phyloP scores from a whole-genome alignment of 1,284 basidiomycete genomes.

The Trichosporon sp. region DNA sequence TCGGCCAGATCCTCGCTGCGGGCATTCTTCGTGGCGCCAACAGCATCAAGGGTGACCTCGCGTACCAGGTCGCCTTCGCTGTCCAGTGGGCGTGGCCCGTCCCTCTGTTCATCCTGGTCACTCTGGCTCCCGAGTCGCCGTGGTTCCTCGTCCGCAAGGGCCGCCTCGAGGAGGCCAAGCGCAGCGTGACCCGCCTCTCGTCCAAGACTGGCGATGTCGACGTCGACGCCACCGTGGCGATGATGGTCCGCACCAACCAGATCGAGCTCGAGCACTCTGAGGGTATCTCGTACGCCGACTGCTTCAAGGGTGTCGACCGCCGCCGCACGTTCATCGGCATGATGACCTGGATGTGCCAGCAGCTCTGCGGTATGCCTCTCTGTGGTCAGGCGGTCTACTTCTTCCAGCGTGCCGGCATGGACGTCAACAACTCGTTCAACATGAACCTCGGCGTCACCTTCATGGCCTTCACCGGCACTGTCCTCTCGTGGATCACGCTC shows the following conservation, averaged over 20 bases:
- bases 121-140: slow-evolving; percentile 29
- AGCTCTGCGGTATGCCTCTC: slow-evolving; percentile 24
- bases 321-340: slow-evolving; percentile 20
- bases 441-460: slow-evolving; percentile 43
- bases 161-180: slow-evolving; percentile 21
- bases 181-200: slow-evolving; percentile 17
- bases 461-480: slow-evolving; percentile 44
- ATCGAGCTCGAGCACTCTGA: slow-evolving; percentile 23
- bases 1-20: slow-evolving; percentile 32
- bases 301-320: slow-evolving; percentile 27
- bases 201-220: slow-evolving; percentile 19
- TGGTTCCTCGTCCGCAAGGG: slow-evolving; percentile 31
- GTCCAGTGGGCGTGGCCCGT: slow-evolving; percentile 48
- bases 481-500: slow-evolving; percentile 42
- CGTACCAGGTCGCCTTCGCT: slow-evolving; percentile 44
- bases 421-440: slow-evolving; percentile 14
- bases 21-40: slow-evolving; percentile 23
- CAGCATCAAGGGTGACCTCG: slow-evolving; percentile 26
- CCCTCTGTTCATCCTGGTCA: slow-evolving; percentile 21
- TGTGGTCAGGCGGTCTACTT: slow-evolving; percentile 24
- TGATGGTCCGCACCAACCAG: slow-evolving; percentile 34
- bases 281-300: slow-evolving; percentile 24
- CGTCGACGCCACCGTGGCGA: slow-evolving; percentile 28
- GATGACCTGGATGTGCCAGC: slow-evolving; percentile 19
- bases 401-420: slow-evolving; percentile 23